A percentile compares a stretch with the other conserved stretches of the same genome.
Conservation (phyloP, 1,139 yeast genomes). For the Sugiyamaella novakii region DNA sequence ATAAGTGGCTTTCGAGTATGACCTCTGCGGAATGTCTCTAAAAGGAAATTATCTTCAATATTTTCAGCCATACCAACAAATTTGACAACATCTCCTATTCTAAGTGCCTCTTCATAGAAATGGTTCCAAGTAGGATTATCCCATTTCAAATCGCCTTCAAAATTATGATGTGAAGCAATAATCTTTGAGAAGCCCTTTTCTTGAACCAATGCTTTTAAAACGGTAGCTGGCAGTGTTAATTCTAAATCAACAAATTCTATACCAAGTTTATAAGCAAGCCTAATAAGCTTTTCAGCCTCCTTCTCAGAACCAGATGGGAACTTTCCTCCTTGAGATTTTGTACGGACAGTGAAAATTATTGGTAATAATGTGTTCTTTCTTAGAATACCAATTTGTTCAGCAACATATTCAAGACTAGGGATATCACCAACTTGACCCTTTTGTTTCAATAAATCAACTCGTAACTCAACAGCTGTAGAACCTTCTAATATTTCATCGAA, state of each 20-base stretch:
- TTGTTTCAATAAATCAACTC: conserved; percentile 69
- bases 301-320: conserved; percentile 61
- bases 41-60: conserved; percentile 65
- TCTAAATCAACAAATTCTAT: conserved; percentile 56
- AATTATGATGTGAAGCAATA: conserved; percentile 82
- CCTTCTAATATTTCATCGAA: conserved; percentile 64
- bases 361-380: conserved; percentile 63
- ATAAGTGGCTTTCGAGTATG: conserved; percentile 60
- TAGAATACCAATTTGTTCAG: conserved; percentile 70
- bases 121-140: conserved; percentile 69
- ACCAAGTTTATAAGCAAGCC: conserved; percentile 67
- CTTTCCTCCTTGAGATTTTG: conserved; percentile 77
- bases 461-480: conserved; percentile 76
- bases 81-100: conserved; percentile 72
- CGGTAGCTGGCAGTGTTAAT: conserved; percentile 49
- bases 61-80: conserved; percentile 75
- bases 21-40: conserved; percentile 66
- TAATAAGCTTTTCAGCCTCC: conserved; percentile 54
- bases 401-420: conserved; percentile 52
- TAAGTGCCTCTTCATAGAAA: conserved; percentile 65
- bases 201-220: conserved; percentile 49
- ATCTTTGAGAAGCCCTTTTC: conserved; percentile 63
- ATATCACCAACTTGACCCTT: conserved; percentile 41
- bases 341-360: conserved; percentile 78
- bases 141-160: conserved; percentile 66